These are phyloP conservation scores for Priceomyces fermenticarens DNA, from an alignment of 805 yeast genomes.

Conservation along the genomic window DNA sequence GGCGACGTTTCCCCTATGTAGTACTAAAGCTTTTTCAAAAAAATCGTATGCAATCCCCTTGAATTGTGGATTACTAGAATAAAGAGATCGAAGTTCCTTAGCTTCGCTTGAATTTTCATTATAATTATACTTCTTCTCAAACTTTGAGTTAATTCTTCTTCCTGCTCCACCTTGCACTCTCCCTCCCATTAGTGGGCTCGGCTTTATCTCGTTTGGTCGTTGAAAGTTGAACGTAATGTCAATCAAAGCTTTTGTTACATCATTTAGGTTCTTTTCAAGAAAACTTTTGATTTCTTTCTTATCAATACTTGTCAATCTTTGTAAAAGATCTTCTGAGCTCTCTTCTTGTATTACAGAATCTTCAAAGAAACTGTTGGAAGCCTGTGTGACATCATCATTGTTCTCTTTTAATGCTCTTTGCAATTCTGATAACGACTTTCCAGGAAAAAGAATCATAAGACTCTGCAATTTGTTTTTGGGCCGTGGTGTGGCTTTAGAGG, in stretches of 20 bases:
- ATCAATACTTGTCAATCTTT: constrained; percentile 13
- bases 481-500: too few relatives aligned
- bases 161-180: constrained; percentile 32
- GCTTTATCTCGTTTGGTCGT: constrained; percentile 1
- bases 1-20: constrained; percentile 43
- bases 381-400: constrained; percentile 23
- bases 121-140: constrained; percentile 1
- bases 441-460: constrained; percentile 47
- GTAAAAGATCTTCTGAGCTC: constrained; percentile 16
- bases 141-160: not conserved
- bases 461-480: not conserved
- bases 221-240: constrained; percentile 25
- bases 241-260: constrained; percentile 25
- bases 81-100: constrained; percentile 28
- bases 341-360: not conserved
- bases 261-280: constrained; percentile 18
- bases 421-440: constrained; percentile 26
- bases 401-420: constrained; percentile 23
- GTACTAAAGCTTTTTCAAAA: constrained; percentile 33
- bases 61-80: constrained; percentile 31
- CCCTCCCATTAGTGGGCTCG: constrained; percentile 17
- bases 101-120: constrained; percentile 19
- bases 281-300: constrained; percentile 7
- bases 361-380: constrained; percentile 6
- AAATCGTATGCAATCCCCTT: constrained; percentile 37